A percentile compares a stretch with the other conserved stretches of the same genome.
Evolutionary conservation across 169 alveolate species (phyloP).

Genomic region (Eimeria acervulina): DNA sequence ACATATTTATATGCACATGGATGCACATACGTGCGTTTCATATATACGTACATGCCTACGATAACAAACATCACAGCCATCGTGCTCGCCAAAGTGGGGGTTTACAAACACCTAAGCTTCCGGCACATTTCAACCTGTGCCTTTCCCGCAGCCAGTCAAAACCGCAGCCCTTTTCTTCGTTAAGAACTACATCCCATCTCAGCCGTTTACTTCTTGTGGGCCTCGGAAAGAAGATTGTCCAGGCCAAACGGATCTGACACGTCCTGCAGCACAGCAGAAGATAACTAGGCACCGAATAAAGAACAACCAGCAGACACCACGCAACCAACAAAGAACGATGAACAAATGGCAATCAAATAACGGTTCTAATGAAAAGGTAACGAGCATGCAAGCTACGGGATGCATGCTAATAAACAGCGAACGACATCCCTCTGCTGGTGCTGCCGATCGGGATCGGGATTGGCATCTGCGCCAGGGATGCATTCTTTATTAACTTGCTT

Average conservation of each 20-base stretch:
- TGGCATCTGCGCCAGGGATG: too few relatives aligned
- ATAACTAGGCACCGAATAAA: neutral
- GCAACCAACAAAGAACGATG: neutral
- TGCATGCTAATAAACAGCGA: too few relatives aligned
- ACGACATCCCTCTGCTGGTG: too few relatives aligned
- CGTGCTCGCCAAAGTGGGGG: neutral
- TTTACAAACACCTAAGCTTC: neutral
- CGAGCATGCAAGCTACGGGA: neutral
- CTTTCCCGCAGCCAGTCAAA: neutral
- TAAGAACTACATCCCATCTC: neutral
- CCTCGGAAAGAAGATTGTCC: conserved; percentile 92
- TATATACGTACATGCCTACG: neutral
- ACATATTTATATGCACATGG: neutral
- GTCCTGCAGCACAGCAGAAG: conserved; percentile 84
- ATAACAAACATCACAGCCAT: neutral
- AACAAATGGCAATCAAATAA: neutral
- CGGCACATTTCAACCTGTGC: neutral
- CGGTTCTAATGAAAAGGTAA: too few relatives aligned
- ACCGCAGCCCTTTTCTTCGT: neutral
- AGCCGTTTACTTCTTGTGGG: conserved; percentile 87
- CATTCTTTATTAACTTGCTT: too few relatives aligned
- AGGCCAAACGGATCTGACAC: conserved; percentile 94
- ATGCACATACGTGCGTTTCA: neutral
- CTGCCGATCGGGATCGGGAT: too few relatives aligned
- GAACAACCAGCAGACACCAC: neutral